Base-by-base conservation (phyloP, 108 stramenopile species). In the Skeletonema tropicum region DNA sequence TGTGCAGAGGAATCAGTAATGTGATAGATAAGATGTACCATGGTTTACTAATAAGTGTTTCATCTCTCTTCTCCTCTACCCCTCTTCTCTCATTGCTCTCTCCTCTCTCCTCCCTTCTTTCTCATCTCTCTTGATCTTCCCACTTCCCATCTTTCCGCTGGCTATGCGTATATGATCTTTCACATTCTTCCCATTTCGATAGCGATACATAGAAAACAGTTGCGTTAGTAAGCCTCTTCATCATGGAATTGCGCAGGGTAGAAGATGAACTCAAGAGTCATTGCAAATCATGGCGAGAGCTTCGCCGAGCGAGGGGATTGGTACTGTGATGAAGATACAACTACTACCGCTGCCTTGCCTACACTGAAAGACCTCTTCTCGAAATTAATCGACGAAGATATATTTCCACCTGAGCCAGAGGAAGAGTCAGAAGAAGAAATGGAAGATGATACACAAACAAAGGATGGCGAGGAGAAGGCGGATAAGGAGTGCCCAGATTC, bases 211-310 rank as follows among this genome's bases (percentile, higher is more conserved):
- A n/a, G n/a, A n/a, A n/a, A n/a, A n/a, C n/a, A n/a, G n/a, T n/a
- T n/a, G n/a, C n/a, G n/a, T n/a, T n/a, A 57, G 26, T 29, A 29
- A 21, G 19, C 55, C 10, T 57, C 55, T 57, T 41, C 13, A 70
- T 2, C 52, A 88, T 89, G 90, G 90, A 91, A 52, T 77, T 90
- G 5, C 79, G 87, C 66, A 79, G 62, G 42, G 76, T 82, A n/a
- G 87, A 90, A 70, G 74, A 85, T 60, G 74, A 75, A 14, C 38
- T 87, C 29, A 61, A 83, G 29, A 74, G 77, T 12, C 45, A 89
- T 17, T 46, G 68, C 42, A 30, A 13, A 9, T 61, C 74, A 45
- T 91, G 87, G 80, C 84, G 88, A 48, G 61, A 80, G 6, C 30
- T 88, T 10, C 78, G 90, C 14, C 35, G 30, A 35, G 66, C 73